These are phyloP conservation scores for Fusarium sp. DNA, from an alignment of 2,329 filamentous ascomycete species.

Conservation along the genomic window DNA sequence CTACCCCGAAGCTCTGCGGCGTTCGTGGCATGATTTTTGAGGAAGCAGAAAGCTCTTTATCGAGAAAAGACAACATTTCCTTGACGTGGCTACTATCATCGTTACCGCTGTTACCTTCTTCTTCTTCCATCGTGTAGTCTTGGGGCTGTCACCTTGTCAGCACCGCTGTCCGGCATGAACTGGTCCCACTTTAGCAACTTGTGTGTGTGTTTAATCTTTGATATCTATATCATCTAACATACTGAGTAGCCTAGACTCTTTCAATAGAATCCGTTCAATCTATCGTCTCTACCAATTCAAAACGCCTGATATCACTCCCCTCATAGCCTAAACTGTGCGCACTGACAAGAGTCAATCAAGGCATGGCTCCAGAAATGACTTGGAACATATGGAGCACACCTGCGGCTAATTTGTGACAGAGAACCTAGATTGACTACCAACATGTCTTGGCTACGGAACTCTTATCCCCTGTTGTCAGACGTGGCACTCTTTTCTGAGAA, in stretches of 20 bases:
- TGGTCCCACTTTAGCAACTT: neutral
- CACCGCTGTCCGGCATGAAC: neutral
- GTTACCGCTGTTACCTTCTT: neutral
- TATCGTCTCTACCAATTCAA: neutral
- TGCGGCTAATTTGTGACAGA: neutral
- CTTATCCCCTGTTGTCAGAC: neutral
- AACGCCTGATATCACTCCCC: neutral
- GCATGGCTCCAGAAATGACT: neutral
- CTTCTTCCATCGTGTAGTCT: neutral
- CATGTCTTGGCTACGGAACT: neutral
- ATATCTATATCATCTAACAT: neutral
- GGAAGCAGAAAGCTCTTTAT: neutral
- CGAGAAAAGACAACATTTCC: neutral
- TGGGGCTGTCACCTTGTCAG: neutral
- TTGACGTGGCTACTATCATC: neutral
- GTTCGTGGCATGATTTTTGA: neutral
- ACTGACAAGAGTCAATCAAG: neutral
- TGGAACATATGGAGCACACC: neutral
- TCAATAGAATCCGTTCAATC: neutral
- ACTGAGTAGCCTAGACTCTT: neutral
- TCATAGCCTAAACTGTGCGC: neutral
- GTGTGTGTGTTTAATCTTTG: neutral
- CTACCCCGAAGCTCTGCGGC: neutral
- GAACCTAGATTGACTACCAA: neutral
- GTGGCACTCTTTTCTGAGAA: neutral